Evolutionary conservation across 345 rosid genomes (phyloP).

Genomic region (Lagerstroemia speciosa): DNA sequence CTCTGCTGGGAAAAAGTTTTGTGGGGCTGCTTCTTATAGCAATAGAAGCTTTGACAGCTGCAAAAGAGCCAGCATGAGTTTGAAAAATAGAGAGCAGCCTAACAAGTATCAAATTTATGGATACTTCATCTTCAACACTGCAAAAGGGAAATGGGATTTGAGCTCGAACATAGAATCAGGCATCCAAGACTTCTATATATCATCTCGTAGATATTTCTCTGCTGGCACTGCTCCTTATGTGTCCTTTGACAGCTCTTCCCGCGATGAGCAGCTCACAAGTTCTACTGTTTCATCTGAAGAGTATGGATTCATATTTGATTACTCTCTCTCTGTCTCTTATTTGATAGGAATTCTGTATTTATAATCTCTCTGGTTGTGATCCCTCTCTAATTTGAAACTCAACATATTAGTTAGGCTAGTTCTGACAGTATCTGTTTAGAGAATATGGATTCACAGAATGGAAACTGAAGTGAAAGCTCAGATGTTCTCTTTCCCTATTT

Average conservation of each 20-base stretch:
- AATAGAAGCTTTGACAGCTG: slow-evolving; percentile 21
- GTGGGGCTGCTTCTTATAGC: slow-evolving; percentile 17
- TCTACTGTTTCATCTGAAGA: slow-evolving; percentile 39
- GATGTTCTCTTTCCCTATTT: background rate
- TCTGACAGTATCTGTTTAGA: background rate
- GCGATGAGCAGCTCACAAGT: slow-evolving; percentile 44
- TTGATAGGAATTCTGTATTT: background rate
- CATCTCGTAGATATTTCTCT: slow-evolving; percentile 31
- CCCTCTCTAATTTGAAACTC: background rate
- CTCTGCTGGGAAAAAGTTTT: slow-evolving; percentile 15
- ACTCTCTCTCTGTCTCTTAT: slow-evolving; percentile 1
- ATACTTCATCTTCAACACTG: slow-evolving; percentile 36
- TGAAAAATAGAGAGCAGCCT: slow-evolving; percentile 35
- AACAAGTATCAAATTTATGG: slow-evolving; percentile 36
- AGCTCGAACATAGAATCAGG: slow-evolving; percentile 27
- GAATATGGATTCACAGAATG: background rate
- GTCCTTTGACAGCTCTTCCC: slow-evolving; percentile 43
- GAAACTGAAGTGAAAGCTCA: background rate
- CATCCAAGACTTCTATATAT: slow-evolving; percentile 45
- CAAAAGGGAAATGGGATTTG: slow-evolving; percentile 40
- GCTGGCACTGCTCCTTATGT: slow-evolving; percentile 67
- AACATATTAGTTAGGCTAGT: background rate
- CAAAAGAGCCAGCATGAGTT: slow-evolving; percentile 57
- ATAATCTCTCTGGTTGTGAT: background rate
- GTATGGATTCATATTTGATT: slow-evolving; percentile 34